Evolutionary conservation across 106 monocot genomes (phyloP).

Genomic region (Dioscorea alata): DNA sequence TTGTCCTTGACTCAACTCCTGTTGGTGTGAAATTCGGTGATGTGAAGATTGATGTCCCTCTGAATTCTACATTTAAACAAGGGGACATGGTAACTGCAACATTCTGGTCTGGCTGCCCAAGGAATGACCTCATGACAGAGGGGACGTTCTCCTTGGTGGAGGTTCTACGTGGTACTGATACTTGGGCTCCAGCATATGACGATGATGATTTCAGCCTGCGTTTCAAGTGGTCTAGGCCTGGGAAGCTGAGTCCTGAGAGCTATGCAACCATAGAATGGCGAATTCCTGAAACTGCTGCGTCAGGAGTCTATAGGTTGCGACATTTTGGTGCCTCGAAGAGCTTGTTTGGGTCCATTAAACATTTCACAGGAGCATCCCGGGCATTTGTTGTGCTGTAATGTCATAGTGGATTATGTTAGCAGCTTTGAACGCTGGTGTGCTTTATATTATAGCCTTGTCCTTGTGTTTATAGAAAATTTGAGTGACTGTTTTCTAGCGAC

Average conservation of each 20-base stretch:
- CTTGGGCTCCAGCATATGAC: constrained; percentile 15
- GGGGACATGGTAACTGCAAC: constrained; percentile 8
- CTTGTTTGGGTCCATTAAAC: constrained; percentile 8
- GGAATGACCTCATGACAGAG: constrained; percentile 23
- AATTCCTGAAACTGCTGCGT: constrained; percentile 2
- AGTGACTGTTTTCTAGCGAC: no score
- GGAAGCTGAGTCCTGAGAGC: constrained; percentile 9
- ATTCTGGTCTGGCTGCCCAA: constrained; percentile 23
- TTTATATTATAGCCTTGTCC: no score
- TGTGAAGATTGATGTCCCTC: constrained; percentile 9
- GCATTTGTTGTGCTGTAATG: constrained; percentile 13
- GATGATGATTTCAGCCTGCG: constrained; percentile 20
- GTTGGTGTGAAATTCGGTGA: constrained; percentile 10
- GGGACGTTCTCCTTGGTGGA: constrained; percentile 16
- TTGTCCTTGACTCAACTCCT: constrained; percentile 11
- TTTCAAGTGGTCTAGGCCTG: constrained; percentile 15
- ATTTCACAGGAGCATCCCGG: constrained; percentile 5
- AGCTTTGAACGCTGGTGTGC: no score
- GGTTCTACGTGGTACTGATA: not conserved
- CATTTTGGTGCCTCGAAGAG: constrained; percentile 19
- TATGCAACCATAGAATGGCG: constrained; percentile 21
- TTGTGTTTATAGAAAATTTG: no score
- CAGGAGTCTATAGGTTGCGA: constrained; percentile 12
- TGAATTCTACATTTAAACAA: constrained; percentile 11
- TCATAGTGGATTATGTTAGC: not conserved